A percentile compares a stretch with the other conserved stretches of the same genome.
These are phyloP conservation scores for Cyclotella cryptica DNA, from an alignment of 108 stramenopile genomes.

Conservation along the genomic window DNA sequence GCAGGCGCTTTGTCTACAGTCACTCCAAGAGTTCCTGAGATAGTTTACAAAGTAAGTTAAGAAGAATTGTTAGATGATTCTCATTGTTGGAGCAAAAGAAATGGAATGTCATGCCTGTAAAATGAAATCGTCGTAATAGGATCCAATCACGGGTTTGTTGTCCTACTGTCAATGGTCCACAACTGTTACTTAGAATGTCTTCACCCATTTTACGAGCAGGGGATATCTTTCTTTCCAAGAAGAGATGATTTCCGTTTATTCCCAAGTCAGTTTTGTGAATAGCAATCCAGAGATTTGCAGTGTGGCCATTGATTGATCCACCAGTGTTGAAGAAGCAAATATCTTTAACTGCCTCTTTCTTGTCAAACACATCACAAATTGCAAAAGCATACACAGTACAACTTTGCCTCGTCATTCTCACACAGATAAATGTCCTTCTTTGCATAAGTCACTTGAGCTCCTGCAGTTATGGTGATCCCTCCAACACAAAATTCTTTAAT, in stretches of 20 bases:
- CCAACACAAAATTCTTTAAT: neutral
- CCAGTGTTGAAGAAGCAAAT: neutral
- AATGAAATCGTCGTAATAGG: neutral
- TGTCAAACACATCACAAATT: neutral
- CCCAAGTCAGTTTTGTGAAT: neutral
- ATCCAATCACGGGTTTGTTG: neutral
- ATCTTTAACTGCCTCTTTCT: neutral
- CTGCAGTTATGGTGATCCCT: neutral
- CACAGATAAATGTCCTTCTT: neutral
- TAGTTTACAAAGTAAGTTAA: too few species aligned
- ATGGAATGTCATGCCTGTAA: neutral
- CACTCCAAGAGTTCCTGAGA: too few species aligned
- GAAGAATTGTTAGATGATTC: neutral
- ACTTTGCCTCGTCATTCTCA: neutral
- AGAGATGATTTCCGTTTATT: neutral
- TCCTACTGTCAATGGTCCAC: neutral
- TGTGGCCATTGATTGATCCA: neutral
- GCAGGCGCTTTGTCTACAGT: too few species aligned
- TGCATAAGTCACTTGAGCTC: neutral
- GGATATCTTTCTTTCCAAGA: neutral
- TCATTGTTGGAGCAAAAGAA: slow-evolving; percentile 1
- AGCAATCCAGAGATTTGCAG: neutral
- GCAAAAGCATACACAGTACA: neutral
- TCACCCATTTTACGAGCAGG: neutral
- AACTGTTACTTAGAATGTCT: too few species aligned